phyloP scores from a whole-genome alignment of 371 early-diverging fungal species.

The Syncephalastrum sp. region DNA sequence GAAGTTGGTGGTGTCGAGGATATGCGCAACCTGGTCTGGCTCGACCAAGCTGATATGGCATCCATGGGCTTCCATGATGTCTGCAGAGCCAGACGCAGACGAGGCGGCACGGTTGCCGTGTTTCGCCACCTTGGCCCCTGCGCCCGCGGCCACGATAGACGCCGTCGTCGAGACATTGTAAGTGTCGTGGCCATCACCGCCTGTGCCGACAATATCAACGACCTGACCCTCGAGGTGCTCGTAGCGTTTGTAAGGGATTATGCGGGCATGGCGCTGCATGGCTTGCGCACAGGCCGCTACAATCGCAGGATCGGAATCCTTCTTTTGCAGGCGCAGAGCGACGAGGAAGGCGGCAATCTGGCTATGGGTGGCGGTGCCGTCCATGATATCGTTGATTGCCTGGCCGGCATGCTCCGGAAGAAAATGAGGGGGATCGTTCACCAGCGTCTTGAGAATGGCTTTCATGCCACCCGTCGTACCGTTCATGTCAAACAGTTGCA shows the following conservation, averaged over 20 bases:
- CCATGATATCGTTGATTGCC: conserved; percentile 77
- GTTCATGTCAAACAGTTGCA: too few relatives aligned
- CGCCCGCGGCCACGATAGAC: conserved; percentile 90
- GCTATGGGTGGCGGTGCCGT: conserved; percentile 68
- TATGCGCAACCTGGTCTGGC: conserved; percentile 63
- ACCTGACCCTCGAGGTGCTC: conserved; percentile 47
- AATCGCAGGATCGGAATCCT: conserved; percentile 75
- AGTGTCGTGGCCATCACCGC: conserved; percentile 97
- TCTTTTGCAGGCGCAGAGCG: conserved; percentile 65
- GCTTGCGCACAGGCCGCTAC: conserved; percentile 77
- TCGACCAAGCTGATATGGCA: conserved; percentile 68
- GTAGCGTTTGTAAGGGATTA: conserved; percentile 47
- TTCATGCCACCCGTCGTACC: conserved; percentile 28
- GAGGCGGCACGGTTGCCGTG: conserved; percentile 96
- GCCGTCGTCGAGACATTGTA: conserved; percentile 96
- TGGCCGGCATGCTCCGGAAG: conserved; percentile 62
- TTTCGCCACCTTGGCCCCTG: conserved; percentile 93
- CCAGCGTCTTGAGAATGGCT: conserved; percentile 60
- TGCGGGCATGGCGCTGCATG: conserved; percentile 62
- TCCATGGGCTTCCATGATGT: conserved; percentile 85
- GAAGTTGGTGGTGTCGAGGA: conserved; percentile 71
- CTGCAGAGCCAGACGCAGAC: conserved; percentile 92
- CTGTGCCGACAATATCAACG: conserved; percentile 96
- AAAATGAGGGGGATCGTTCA: conserved; percentile 63
- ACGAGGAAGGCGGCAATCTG: conserved; percentile 88